These are phyloP conservation scores for Trypanosomatidae sp. DNA, from an alignment of 208 protist genomes.

Conservation along the genomic window DNA sequence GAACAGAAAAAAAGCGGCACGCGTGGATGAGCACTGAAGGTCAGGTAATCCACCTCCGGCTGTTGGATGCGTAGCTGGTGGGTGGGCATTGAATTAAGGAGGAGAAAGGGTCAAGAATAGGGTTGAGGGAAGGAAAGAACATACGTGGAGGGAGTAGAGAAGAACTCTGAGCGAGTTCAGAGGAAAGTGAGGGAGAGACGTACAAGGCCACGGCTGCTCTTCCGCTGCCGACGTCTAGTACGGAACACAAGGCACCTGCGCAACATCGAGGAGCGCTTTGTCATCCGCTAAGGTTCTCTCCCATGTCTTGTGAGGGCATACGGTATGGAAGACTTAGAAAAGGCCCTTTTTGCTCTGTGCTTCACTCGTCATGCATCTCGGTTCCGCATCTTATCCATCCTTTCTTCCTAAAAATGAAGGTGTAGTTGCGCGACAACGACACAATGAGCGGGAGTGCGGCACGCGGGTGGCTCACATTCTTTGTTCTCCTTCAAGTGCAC, in stretches of 20 bases:
- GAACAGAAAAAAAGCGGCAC: neutral
- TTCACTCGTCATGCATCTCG: neutral
- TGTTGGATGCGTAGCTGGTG: conserved; percentile 4
- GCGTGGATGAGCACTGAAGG: neutral
- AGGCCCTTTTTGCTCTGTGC: neutral
- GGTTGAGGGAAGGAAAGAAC: neutral
- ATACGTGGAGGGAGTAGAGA: neutral
- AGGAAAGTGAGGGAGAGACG: neutral
- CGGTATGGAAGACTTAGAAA: neutral
- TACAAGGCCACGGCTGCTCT: neutral
- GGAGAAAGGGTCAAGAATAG: neutral
- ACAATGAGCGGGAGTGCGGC: neutral
- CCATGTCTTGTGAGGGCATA: neutral
- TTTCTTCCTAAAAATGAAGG: neutral
- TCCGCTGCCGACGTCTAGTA: neutral
- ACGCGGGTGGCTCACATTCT: neutral
- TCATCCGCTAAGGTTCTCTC: neutral
- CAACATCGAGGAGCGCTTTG: neutral
- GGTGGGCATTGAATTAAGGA: neutral
- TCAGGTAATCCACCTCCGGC: neutral
- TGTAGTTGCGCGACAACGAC: too few species aligned
- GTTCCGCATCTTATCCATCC: neutral
- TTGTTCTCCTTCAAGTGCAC: neutral
- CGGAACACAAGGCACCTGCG: neutral
- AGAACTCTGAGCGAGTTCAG: neutral